A percentile compares a stretch with the other conserved stretches of the same genome.
Conservation (phyloP, 495 filamentous ascomycete genomes). For the Aspergillus steynii region DNA sequence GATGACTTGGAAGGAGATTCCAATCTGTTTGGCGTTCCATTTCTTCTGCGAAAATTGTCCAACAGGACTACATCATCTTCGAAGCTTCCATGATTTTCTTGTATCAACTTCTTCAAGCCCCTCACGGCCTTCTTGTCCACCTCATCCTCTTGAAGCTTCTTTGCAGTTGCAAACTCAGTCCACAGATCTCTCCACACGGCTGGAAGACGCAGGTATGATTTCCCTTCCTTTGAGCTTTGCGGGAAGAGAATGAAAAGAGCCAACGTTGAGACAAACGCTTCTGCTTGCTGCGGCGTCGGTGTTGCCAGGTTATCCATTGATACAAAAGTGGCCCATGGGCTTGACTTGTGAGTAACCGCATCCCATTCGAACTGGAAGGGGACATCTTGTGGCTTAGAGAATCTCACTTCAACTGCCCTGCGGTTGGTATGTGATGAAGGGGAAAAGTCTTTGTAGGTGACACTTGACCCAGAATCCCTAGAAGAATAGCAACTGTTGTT, state of each 20-base stretch:
- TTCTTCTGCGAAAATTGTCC: slow-evolving; percentile 63
- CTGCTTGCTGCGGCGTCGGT: slow-evolving; percentile 75
- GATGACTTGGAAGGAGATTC: slow-evolving; percentile 37
- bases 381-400: slow-evolving; percentile 74
- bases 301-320: slow-evolving; percentile 78
- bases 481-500: neutral
- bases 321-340: slow-evolving; percentile 50
- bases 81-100: slow-evolving; percentile 43
- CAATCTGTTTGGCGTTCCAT: slow-evolving; percentile 52
- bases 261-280: slow-evolving; percentile 79
- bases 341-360: slow-evolving; percentile 42
- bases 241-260: slow-evolving; percentile 80
- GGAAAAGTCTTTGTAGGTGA: slow-evolving; percentile 68
- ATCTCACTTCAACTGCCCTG: slow-evolving; percentile 70
- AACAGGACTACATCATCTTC: slow-evolving; percentile 76
- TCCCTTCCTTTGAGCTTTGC: slow-evolving; percentile 78
- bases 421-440: slow-evolving; percentile 70
- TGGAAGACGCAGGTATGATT: slow-evolving; percentile 75
- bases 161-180: slow-evolving; percentile 69
- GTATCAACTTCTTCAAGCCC: slow-evolving; percentile 44
- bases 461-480: slow-evolving; percentile 65
- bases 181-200: slow-evolving; percentile 82
- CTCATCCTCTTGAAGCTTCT: slow-evolving; percentile 66
- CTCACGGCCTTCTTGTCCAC: slow-evolving; percentile 63
- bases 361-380: slow-evolving; percentile 42